Evolutionary conservation across 2,329 filamentous ascomycete species (phyloP), one percentile per base, ranked within the genome.

Genomic region (Biscogniauxia sp.): DNA sequence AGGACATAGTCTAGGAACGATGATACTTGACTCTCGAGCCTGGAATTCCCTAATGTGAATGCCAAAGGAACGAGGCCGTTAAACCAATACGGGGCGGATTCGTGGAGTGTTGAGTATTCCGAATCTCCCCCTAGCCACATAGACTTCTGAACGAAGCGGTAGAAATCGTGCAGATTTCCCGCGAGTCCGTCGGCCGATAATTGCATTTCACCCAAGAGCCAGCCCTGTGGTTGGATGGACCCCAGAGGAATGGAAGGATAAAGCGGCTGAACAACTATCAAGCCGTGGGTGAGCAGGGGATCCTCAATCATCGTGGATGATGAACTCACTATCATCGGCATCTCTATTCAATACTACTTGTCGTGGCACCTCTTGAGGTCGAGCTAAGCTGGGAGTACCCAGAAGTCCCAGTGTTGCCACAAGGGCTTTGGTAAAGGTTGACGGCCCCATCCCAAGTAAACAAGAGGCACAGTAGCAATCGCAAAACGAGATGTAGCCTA

Each of bases 41-140:
- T 71, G 2, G 72, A 64, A 66, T 86, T 79, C 55, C 82, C 74
- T 4, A 83, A 69, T 0, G 71, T 72, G 61, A 82, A 86, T 1
- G 84, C 82, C 23, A 86, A 75, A 19, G 84, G 82, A 1, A 87
- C 83, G 1, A 85, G 73, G 3, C 79, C 81, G 65, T 87, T 86
- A 66, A 84, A 82, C 81, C 83, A 86, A 68, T 86, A 86, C 0
- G 83, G 82, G 25, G 80, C 77, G 1, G 78, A 81, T 72, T 87
- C 84, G 64, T 85, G 78, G 1, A 86, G 72, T 20, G 72, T 71
- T 13, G 77, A 82, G 66, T 86, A 86, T 64, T 86, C 82, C 2
- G 74, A 68, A 32, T 74, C 66, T 5, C 82, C 82, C 2, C 82
- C 83, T 1, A 83, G 68, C 82, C 83, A 87, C 17, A 74, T 73